A percentile compares a stretch with the other conserved stretches of the same genome.
phyloP scores from a whole-genome alignment of 176 grass and related monocot genomes.

The Avena eriantha region DNA sequence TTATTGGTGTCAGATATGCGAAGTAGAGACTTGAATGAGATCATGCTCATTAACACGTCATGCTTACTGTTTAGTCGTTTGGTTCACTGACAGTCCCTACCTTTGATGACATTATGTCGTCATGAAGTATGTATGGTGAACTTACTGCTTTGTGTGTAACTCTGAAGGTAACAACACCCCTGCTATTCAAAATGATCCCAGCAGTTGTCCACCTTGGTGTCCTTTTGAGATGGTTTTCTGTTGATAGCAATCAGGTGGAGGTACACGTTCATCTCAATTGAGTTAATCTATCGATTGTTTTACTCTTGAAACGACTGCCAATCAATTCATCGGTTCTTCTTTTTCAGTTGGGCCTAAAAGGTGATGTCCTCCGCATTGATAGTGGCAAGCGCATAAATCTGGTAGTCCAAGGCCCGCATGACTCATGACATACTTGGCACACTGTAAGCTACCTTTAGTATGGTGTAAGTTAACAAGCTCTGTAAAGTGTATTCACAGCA shows the following conservation, averaged over 20 bases:
- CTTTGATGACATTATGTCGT: background rate
- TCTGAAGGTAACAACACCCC: slow-evolving; percentile 90
- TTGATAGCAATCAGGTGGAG: slow-evolving; percentile 89
- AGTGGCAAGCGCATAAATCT: slow-evolving; percentile 85
- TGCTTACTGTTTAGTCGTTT: background rate
- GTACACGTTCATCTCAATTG: slow-evolving; percentile 65
- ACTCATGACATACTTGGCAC: slow-evolving; percentile 74
- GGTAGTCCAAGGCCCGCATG: slow-evolving; percentile 84
- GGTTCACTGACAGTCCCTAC: background rate
- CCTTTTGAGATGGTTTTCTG: slow-evolving; percentile 93
- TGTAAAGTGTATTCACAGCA: slow-evolving; percentile 50
- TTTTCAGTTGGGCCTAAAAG: slow-evolving; percentile 88
- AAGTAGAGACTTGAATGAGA: background rate
- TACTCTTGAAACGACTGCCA: slow-evolving; percentile 49
- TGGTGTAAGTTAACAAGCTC: slow-evolving; percentile 46
- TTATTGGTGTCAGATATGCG: background rate
- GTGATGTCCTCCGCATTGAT: slow-evolving; percentile 74
- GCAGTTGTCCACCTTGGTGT: slow-evolving; percentile 95
- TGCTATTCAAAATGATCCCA: slow-evolving; percentile 98
- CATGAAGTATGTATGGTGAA: background rate
- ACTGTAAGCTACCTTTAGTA: slow-evolving; percentile 51
- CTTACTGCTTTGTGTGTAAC: slow-evolving; percentile 29
- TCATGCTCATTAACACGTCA: background rate
- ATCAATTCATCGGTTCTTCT: slow-evolving; percentile 53
- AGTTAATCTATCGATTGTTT: slow-evolving; percentile 51